phyloP scores from a whole-genome alignment of 352 stramenopile species.

The Globisporangium emineosum region DNA sequence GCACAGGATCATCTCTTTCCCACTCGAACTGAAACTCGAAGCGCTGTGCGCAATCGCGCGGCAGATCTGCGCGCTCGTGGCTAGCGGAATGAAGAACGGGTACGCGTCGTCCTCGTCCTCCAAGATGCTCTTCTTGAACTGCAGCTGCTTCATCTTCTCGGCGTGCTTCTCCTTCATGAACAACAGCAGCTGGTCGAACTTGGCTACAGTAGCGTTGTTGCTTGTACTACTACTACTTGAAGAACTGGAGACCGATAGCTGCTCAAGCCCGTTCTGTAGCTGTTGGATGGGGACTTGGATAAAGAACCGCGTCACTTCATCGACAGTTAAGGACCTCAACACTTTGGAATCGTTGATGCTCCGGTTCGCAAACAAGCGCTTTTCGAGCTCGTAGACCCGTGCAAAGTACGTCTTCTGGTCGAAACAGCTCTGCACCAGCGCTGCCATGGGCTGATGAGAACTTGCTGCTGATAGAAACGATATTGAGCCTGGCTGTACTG shows the following conservation, averaged over 20 bases:
- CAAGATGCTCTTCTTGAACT: constrained; percentile 10
- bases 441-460: constrained; percentile 33
- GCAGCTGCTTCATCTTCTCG: constrained; percentile 6
- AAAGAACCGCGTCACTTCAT: constrained; percentile 45
- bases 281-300: constrained; percentile 40
- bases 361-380: constrained; percentile 32
- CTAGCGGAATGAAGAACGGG: constrained; percentile 49
- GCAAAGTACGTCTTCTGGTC: constrained; percentile 69
- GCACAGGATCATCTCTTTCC: constrained; percentile 72
- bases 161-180: constrained; percentile 15
- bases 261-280: constrained; percentile 26
- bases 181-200: constrained; percentile 14
- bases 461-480: not conserved
- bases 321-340: constrained; percentile 31
- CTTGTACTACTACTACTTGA: not conserved
- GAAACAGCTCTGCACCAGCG: constrained; percentile 57
- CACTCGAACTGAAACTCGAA: constrained; percentile 53
- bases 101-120: constrained; percentile 41
- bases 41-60: constrained; percentile 61
- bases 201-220: not conserved
- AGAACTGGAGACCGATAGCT: constrained; percentile 14
- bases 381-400: constrained; percentile 49
- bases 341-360: constrained; percentile 43
- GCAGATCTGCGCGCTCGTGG: constrained; percentile 65
- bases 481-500: not conserved